These are phyloP conservation scores for Tetrapisispora namnaoensis DNA, from an alignment of 805 yeast genomes.

Conservation along the genomic window DNA sequence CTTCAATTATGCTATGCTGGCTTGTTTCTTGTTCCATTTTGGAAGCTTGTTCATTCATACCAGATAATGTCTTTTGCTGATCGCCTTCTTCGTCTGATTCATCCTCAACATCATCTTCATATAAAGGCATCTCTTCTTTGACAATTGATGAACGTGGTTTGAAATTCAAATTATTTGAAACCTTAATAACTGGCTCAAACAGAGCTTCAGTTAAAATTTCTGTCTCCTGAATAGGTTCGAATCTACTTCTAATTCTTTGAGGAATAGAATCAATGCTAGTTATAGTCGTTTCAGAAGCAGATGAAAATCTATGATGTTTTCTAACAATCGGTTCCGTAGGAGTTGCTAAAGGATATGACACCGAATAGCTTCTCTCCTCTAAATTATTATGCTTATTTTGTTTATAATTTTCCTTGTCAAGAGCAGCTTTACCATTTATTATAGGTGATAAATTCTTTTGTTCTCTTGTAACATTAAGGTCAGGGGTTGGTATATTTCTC, in stretches of 20 bases:
- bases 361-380: background rate
- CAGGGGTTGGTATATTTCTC: background rate
- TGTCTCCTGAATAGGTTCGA: slow-evolving; percentile 17
- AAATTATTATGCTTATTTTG: background rate
- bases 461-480: background rate
- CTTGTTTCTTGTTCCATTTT: slow-evolving; percentile 8
- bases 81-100: slow-evolving; percentile 17
- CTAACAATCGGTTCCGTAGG: background rate
- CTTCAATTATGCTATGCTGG: slow-evolving; percentile 4
- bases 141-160: slow-evolving; percentile 14
- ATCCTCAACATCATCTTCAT: slow-evolving; percentile 18
- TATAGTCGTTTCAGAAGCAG: background rate
- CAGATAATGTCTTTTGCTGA: slow-evolving; percentile 10
- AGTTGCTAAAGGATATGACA: background rate
- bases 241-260: slow-evolving; percentile 6
- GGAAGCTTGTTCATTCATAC: slow-evolving; percentile 12
- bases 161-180: slow-evolving; percentile 1
- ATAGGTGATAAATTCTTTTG: background rate
- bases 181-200: slow-evolving; percentile 25
- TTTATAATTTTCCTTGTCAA: background rate
- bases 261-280: background rate
- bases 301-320: background rate
- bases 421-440: background rate
- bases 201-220: slow-evolving; percentile 13
- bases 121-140: slow-evolving; percentile 26